phyloP scores from a whole-genome alignment of 768 basidiomycete genomes.

The Rhodotorula paludigena region DNA sequence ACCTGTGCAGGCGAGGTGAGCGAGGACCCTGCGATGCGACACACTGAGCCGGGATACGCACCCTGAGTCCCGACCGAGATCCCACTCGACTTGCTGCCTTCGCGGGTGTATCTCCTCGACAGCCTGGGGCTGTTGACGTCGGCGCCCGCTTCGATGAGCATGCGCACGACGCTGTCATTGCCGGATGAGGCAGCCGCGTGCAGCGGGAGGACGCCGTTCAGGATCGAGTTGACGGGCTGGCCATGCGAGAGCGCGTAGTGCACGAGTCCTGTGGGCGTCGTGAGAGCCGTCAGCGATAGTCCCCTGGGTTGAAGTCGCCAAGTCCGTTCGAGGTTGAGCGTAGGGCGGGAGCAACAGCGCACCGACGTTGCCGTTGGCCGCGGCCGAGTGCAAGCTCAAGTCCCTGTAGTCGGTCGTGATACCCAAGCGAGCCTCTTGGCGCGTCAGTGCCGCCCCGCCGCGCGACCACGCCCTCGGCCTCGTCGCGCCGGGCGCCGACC shows the following conservation, averaged over 20 bases:
- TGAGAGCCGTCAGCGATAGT: background rate
- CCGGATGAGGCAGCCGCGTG: constrained; percentile 93
- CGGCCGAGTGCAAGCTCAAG: constrained; percentile 52
- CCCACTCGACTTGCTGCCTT: constrained; percentile 44
- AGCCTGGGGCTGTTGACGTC: constrained; percentile 93
- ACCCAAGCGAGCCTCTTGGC: constrained; percentile 26
- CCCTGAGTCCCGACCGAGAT: constrained; percentile 51
- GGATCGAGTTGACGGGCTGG: constrained; percentile 91
- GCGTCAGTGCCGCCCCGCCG: background rate
- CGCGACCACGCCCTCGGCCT: background rate
- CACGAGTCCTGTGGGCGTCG: constrained; percentile 57
- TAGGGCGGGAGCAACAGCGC: background rate
- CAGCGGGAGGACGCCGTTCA: constrained; percentile 92
- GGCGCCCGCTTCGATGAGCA: constrained; percentile 88
- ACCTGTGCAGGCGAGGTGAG: constrained; percentile 10
- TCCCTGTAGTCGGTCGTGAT: constrained; percentile 44
- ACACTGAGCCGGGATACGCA: constrained; percentile 51
- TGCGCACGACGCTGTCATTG: constrained; percentile 75
- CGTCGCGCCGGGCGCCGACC: too few species aligned
- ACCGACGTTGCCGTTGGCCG: constrained; percentile 68
- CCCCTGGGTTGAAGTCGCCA: background rate
- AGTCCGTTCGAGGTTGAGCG: background rate
- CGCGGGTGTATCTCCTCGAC: constrained; percentile 50
- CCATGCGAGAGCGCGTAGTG: constrained; percentile 88
- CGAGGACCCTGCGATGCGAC: background rate